Percentiles rank a stretch among this genome's conserved stretches.
Conservation (phyloP, 106 monocot species). For the Posidonia australis region DNA sequence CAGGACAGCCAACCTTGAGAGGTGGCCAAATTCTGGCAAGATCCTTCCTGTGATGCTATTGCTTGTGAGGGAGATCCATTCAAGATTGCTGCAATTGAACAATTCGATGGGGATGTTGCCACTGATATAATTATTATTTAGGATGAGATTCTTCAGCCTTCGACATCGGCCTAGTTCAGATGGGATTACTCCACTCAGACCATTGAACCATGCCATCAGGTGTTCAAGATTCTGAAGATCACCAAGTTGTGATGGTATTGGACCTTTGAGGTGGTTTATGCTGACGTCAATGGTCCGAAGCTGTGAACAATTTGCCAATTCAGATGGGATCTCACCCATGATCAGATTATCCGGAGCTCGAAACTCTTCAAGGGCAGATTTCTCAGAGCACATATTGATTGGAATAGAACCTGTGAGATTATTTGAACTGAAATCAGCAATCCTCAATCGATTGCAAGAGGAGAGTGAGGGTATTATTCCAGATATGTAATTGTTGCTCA, state of each 20-base stretch:
- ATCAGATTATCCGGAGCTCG: slow-evolving; percentile 59
- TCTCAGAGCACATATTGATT: slow-evolving; percentile 32
- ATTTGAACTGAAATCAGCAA: slow-evolving; percentile 67
- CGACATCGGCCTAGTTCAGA: slow-evolving; percentile 50
- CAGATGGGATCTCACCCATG: slow-evolving; percentile 36
- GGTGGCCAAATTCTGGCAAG: slow-evolving; percentile 39
- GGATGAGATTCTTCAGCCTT: slow-evolving; percentile 58
- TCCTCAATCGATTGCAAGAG: slow-evolving; percentile 31
- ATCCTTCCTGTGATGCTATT: slow-evolving; percentile 44
- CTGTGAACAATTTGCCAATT: slow-evolving; percentile 37
- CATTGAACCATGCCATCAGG: slow-evolving; percentile 70
- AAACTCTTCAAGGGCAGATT: slow-evolving; percentile 53
- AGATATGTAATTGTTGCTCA: slow-evolving; percentile 70
- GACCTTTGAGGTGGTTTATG: too few species aligned
- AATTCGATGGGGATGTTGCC: slow-evolving; percentile 47
- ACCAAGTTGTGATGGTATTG: slow-evolving; percentile 51
- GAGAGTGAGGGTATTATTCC: slow-evolving; percentile 48
- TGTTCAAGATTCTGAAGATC: slow-evolving; percentile 44
- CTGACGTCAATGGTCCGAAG: too few species aligned
- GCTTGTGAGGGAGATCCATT: slow-evolving; percentile 74
- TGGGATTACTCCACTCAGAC: slow-evolving; percentile 46
- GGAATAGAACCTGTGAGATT: slow-evolving; percentile 29
- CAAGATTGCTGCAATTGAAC: slow-evolving; percentile 50
- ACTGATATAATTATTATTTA: slow-evolving; percentile 66
- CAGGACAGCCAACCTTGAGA: slow-evolving; percentile 51